phyloP scores from a whole-genome alignment of 352 stramenopile species.

The Globisporangium parvum region DNA sequence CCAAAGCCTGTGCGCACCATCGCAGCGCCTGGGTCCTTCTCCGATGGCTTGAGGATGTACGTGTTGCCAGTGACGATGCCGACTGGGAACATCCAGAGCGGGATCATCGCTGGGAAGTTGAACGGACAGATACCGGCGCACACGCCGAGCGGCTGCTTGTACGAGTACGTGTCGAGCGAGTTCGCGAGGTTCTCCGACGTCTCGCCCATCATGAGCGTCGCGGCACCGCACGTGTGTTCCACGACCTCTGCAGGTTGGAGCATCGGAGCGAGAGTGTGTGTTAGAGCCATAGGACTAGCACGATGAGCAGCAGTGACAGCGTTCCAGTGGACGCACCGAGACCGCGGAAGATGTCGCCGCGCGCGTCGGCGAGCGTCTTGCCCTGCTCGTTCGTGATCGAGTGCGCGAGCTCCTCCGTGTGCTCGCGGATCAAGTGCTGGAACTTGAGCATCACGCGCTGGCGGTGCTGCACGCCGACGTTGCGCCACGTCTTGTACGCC shows the following conservation, averaged over 20 bases:
- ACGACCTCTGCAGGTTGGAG: slow-evolving; percentile 38
- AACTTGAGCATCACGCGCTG: slow-evolving; percentile 96
- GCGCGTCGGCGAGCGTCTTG: slow-evolving; percentile 93
- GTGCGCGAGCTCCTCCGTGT: slow-evolving; percentile 92
- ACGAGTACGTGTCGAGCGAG: slow-evolving; percentile 95
- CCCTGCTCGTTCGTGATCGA: slow-evolving; percentile 93
- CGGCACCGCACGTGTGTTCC: slow-evolving; percentile 69
- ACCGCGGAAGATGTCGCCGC: slow-evolving; percentile 96
- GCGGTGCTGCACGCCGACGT: slow-evolving; percentile 91
- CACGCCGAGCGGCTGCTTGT: slow-evolving; percentile 94
- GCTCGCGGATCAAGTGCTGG: slow-evolving; percentile 92
- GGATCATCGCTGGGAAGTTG: slow-evolving; percentile 98
- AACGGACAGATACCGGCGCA: slow-evolving; percentile 92
- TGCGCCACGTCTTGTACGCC: slow-evolving; percentile 92
- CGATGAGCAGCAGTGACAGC: not conserved
- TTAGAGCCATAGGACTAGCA: not conserved
- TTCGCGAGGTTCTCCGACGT: slow-evolving; percentile 89
- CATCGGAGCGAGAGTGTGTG: not conserved
- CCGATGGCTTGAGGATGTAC: slow-evolving; percentile 95
- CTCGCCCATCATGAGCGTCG: slow-evolving; percentile 92
- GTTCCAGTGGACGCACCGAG: slow-evolving; percentile 37
- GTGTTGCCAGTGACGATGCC: slow-evolving; percentile 93
- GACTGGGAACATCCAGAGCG: slow-evolving; percentile 90
- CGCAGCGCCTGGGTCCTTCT: slow-evolving; percentile 87
- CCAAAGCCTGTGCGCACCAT: slow-evolving; percentile 65